These are phyloP conservation scores for Isoetes engelmannii DNA, from an alignment of 83 land plant species.

Conservation along the genomic window DNA sequence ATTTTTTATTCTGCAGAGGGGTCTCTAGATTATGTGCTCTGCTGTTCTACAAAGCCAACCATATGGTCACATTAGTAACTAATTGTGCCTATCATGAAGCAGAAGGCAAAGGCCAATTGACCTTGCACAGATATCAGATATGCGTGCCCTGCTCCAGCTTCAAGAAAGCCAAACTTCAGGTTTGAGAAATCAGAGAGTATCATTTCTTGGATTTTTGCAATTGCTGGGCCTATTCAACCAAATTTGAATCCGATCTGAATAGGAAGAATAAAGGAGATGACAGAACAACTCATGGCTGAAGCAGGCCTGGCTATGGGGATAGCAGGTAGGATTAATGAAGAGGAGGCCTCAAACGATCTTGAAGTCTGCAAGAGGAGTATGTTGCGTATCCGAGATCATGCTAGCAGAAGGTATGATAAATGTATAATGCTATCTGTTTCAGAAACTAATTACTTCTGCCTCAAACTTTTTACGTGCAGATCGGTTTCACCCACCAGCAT, in stretches of 20 bases:
- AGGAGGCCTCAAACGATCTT: not conserved
- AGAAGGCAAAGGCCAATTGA: slow-evolving; percentile 51
- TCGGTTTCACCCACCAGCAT: not conserved
- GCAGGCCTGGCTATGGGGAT: slow-evolving; percentile 3
- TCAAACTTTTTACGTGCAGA: not conserved
- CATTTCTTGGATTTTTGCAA: too few species aligned
- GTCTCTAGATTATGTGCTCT: too few species aligned
- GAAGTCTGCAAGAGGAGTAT: not conserved
- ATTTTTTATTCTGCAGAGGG: too few species aligned
- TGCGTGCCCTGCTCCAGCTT: slow-evolving; percentile 36
- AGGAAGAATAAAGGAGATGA: slow-evolving; percentile 10
- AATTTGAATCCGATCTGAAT: not conserved
- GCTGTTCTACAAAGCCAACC: too few species aligned
- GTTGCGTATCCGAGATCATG: not conserved
- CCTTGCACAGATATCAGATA: slow-evolving; percentile 44
- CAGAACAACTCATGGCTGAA: slow-evolving; percentile 9
- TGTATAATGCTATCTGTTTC: not conserved
- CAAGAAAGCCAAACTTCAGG: slow-evolving; percentile 3
- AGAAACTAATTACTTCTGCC: not conserved
- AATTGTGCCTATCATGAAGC: not conserved
- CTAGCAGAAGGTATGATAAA: not conserved
- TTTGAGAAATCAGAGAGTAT: not conserved
- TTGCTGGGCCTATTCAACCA: not conserved
- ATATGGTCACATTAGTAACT: too few species aligned
- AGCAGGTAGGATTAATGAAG: not conserved